These are phyloP conservation scores for Linaria vulgaris DNA, from an alignment of 257 asterid species.

Conservation along the genomic window DNA sequence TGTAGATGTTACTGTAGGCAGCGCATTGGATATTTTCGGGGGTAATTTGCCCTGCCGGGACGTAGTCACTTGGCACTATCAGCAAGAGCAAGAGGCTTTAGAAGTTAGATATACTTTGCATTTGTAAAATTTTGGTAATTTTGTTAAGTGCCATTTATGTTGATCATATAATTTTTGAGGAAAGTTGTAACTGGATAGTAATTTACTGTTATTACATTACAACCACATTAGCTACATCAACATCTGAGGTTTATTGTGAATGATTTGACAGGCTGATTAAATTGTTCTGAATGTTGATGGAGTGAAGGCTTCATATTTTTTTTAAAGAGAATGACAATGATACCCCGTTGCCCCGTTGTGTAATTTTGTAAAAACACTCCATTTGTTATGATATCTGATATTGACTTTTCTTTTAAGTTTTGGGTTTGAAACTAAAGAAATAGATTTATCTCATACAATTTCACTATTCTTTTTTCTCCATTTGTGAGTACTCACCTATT, in stretches of 20 bases:
- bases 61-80: constrained; percentile 85
- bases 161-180: background rate
- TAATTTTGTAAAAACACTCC: too few species aligned
- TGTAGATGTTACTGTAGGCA: constrained; percentile 93
- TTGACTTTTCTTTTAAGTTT: too few species aligned
- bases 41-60: constrained; percentile 81
- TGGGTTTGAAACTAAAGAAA: too few species aligned
- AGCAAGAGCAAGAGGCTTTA: constrained; percentile 60
- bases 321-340: too few species aligned
- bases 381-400: too few species aligned
- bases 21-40: constrained; percentile 93
- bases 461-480: too few species aligned
- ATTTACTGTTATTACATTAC: background rate
- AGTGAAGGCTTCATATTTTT: too few species aligned
- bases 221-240: constrained; percentile 4
- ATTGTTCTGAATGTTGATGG: too few species aligned
- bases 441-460: too few species aligned
- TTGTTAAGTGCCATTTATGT: background rate
- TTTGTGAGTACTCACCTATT: too few species aligned
- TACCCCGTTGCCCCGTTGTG: too few species aligned
- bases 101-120: constrained; percentile 31
- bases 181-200: background rate
- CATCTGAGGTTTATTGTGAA: background rate
- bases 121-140: background rate
- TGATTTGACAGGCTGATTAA: too few species aligned